Base-by-base conservation (phyloP, 1,139 yeast genomes). In the Candida mesenterica region DNA sequence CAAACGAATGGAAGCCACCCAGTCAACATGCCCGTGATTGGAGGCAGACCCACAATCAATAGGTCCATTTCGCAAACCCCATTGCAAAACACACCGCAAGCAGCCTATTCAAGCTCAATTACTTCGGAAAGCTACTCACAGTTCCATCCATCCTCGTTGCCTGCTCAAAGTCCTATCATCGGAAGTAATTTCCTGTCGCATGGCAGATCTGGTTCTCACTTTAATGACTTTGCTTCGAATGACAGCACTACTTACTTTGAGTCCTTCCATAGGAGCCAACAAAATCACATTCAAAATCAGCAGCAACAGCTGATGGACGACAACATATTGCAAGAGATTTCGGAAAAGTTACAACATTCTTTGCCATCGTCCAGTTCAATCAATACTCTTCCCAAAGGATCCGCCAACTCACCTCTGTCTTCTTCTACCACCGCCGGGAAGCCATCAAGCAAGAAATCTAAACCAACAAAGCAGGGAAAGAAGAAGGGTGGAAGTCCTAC, bases 61-160 rank as follows among this genome's bases (percentile, higher is more conserved):
- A 37, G 55, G 29, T 44, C 52, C 5, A 40, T 43, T 10, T 41
- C 43, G 16, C 50, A 49, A 32, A 48, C 52, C 7, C 52, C 55
- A 6, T 24, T 26, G 8, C 31, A 23, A 12, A 25, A 17, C 5
- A 28, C 29, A 4, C 16, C 15, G 15, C 14, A 37, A 31, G n/a
- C 40, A 10, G 17, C 28, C 4, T 25, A 25, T 15, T 25, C 28
- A 15, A 25, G 14, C 15, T 25, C 28, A 17, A 7, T 25, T 25
- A 10, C 15, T 25, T 25, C 28, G 4, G 28, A 25, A 13, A 17
- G 28, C 4, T 25, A 25, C 14, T 12, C 43, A 27, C 37, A 32
- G 15, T 40, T 42, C 30, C 37, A 35, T 14, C 36, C 44, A 9
- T 33, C 43, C 6, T 36, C 45, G 2, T 35, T 41, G 15, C 41